phyloP scores from a whole-genome alignment of 2,329 filamentous ascomycete genomes.

The Parascedosporium putredinis region DNA sequence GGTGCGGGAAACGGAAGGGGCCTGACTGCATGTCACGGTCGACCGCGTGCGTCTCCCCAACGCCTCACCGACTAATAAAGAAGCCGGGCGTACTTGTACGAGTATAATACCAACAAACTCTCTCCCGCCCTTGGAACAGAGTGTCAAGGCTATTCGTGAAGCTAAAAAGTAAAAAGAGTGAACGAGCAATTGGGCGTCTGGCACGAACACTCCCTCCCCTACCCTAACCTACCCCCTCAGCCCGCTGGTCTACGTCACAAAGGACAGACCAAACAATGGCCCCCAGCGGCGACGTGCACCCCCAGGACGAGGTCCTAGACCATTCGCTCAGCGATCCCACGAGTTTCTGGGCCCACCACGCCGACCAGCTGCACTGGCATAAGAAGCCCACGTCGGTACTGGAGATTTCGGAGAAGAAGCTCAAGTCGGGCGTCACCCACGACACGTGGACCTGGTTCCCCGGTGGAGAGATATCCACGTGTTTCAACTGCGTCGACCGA shows the following conservation, averaged over 20 bases:
- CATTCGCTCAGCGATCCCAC: conserved; percentile 59
- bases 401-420: conserved; percentile 47
- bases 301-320: conserved; percentile 40
- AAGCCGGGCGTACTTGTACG: no score
- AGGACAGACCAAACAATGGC: neutral
- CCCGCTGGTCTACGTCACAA: neutral
- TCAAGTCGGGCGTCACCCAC: conserved; percentile 53
- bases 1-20: neutral
- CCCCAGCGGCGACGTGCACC: conserved; percentile 20
- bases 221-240: neutral
- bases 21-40: neutral
- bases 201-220: neutral
- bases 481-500: conserved; percentile 83
- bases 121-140: no score
- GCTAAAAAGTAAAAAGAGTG: no score
- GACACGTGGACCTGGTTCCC: conserved; percentile 85
- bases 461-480: conserved; percentile 79
- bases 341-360: conserved; percentile 66
- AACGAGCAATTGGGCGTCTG: no score
- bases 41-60: neutral
- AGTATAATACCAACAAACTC: no score
- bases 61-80: neutral
- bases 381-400: conserved; percentile 58
- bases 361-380: conserved; percentile 71
- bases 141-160: no score